Base-by-base conservation (phyloP, 2,329 filamentous ascomycete genomes). In the Fusarium torulosum region DNA sequence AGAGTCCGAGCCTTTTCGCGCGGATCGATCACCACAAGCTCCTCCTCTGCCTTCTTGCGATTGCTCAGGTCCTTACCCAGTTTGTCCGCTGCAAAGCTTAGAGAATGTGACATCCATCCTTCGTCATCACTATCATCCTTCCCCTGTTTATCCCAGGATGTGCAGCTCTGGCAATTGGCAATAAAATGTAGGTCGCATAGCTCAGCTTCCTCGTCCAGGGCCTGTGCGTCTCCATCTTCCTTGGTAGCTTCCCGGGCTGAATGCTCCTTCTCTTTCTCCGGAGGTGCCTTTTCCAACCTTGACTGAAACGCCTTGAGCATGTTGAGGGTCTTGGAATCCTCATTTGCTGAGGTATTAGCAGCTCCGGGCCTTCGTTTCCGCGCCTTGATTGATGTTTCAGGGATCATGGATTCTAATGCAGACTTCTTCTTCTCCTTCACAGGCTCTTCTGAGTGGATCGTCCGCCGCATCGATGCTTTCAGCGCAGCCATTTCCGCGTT, bases 141-240 rank as follows among this genome's bases (percentile, higher is more conserved):
- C 5, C 84, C 87, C 40, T 83, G 84, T 71, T 89, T 85, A 74
- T 96, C 91, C 93, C 94, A 97, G 0, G 90, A 87, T 59, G 88
- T 89, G 78, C 96, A 98, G 43, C 93, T 97, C 76, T 97, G 93
- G 78, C 96, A 99, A 73, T 96, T 92, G 47, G 91, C 92, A 66
- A 99, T 96, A 78, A 98, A 99, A 77, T 99, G 96, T 35, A 99
- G 81, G 77, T 98, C 96, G 75, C 96, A 99, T 6, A 96, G 84
- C 49, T 85, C 85, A 4, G 88, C 90, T 76, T 96, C 93, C 38
- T 91, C 88, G 4, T 90, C 90, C 9, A 50, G 67, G 10, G 61
- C 66, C 19, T 63, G 63, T 75, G 68, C 51, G 5, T 38, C 70
- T 19, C 40, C 66, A 37, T 72, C 72, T 7, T 70, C 70, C 31